Conservation (phyloP, 352 stramenopile species). For the Phytophthora multivora region DNA sequence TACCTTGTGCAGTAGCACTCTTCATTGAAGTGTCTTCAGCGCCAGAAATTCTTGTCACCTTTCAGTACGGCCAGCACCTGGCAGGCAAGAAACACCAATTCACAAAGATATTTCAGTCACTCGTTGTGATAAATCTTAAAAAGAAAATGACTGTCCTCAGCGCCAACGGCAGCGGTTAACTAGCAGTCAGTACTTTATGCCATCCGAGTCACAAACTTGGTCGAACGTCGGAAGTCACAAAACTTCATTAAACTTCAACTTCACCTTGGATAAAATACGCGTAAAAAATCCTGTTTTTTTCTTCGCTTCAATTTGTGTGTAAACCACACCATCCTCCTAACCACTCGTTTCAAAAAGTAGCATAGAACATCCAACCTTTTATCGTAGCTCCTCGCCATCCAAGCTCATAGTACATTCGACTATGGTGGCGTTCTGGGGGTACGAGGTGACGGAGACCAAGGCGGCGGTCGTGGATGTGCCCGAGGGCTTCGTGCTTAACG, state of each 20-base stretch:
- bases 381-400: neutral
- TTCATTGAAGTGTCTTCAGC: no score
- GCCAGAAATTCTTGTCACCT: no score
- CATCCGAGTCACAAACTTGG: no score
- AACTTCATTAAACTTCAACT: no score
- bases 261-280: neutral
- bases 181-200: no score
- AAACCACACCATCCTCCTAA: constrained; percentile 29
- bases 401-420: constrained; percentile 12
- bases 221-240: no score
- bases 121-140: no score
- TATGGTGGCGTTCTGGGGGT: constrained; percentile 67
- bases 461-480: constrained; percentile 53
- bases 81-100: neutral
- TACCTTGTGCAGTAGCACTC: neutral
- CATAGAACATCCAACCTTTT: constrained; percentile 6
- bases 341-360: constrained; percentile 25
- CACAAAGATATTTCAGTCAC: neutral
- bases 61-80: neutral
- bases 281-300: no score
- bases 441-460: constrained; percentile 63
- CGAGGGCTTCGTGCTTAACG: constrained; percentile 66
- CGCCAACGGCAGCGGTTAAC: no score
- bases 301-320: constrained; percentile 18
- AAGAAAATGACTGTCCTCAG: no score